Evolutionary conservation across 2,329 filamentous ascomycete species (phyloP), one percentile per base, ranked within the genome.

Genomic region (Aureobasidium namibiae): DNA sequence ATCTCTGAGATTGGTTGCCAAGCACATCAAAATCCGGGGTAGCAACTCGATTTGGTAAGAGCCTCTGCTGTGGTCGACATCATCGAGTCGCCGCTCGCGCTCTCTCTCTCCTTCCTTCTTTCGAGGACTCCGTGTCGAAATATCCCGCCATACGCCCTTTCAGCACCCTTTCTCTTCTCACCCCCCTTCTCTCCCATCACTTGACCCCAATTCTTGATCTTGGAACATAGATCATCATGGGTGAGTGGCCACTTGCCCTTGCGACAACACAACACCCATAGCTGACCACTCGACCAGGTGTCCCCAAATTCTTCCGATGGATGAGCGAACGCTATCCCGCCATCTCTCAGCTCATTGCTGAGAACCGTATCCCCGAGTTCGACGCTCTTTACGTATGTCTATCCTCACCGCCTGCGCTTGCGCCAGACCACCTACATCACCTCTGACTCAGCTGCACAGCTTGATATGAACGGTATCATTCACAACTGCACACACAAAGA

Each of bases 401-500:
- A 24, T 18, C 13, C 16, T 14, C 11, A 21, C 16, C 24, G 42
- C 7, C 11, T 31, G 33, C 23, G 36, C 21, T 36, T 49, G 46
- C 46, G 46, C 50, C 21, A 18, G 18, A 13, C 18, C 24, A 11
- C 36, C 38, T 13, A 16, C 31, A n/a, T 5, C 26, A 23, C 7
- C 46, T 24, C 62, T 64, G 49, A 64, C 52, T 61, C 18, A 39
- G 13, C 8, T 11, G 7, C 21, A 58, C 72, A 87, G 84, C 80
- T 95, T 67, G 90, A 95, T 70, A 99, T 99, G 94, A 99, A 99
- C 75, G 94, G 94, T 66, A 99, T 99, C 73, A 99, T 99, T 69
- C 92, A 99, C 76, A 99, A 99, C 74, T 99, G 94, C 74, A 99
- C 94, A 60, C 94, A 99, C 77, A 96, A 94, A 70, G 92, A 99